Evolutionary conservation across 805 yeast species (phyloP).

Genomic region (Suhomyces canberraensis): DNA sequence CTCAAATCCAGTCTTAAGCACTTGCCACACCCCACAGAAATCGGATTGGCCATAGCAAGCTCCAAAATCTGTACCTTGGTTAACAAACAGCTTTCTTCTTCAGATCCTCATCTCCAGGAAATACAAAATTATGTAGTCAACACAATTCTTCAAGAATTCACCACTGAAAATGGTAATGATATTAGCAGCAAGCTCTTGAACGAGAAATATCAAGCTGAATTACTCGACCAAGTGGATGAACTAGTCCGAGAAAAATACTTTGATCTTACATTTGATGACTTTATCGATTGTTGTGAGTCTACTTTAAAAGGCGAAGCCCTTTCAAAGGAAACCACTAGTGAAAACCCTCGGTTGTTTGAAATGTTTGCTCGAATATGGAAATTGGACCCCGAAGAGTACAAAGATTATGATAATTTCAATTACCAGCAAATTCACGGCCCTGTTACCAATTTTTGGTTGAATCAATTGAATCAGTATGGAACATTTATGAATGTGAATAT

Average conservation of each 20-base stretch:
- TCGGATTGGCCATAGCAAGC: too few relatives aligned
- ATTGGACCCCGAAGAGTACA: not conserved
- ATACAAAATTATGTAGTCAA: conserved; percentile 17
- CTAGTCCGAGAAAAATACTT: conserved; percentile 16
- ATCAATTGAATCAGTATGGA: too few relatives aligned
- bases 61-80: too few relatives aligned
- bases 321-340: not conserved
- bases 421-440: too few relatives aligned
- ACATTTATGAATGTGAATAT: too few relatives aligned
- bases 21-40: too few relatives aligned
- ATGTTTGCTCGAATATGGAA: not conserved
- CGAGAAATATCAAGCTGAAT: conserved; percentile 6
- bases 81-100: too few relatives aligned
- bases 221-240: conserved; percentile 12
- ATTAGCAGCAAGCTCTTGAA: conserved; percentile 5
- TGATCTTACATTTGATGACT: conserved; percentile 14
- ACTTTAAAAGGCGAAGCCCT: not conserved
- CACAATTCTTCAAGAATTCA: conserved; percentile 15
- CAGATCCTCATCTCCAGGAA: conserved; percentile 6
- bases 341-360: not conserved
- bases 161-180: conserved; percentile 5
- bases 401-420: too few relatives aligned
- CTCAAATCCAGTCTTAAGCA: not conserved
- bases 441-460: too few relatives aligned
- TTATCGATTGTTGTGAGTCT: conserved; percentile 10